Evolutionary conservation across 768 basidiomycete genomes (phyloP).

Genomic region (Agrocybe praecox): DNA sequence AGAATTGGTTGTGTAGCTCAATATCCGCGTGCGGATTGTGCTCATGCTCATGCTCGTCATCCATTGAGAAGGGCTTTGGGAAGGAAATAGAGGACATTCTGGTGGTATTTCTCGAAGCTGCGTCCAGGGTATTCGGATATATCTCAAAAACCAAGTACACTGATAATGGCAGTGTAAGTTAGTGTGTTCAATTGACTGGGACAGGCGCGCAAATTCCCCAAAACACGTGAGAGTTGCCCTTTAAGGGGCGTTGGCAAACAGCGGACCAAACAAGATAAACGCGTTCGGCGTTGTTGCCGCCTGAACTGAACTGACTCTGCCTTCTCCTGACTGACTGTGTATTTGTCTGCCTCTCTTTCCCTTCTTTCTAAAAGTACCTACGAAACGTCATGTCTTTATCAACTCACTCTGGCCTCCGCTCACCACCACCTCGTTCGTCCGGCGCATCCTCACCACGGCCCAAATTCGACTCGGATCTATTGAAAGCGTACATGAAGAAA

Average conservation of each 20-base stretch:
- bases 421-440: conserved; percentile 63
- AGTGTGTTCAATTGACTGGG: conserved; percentile 12
- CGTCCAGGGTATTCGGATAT: not conserved
- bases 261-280: conserved; percentile 18
- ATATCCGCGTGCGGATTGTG: not conserved
- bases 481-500: conserved; percentile 83
- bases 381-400: conserved; percentile 10
- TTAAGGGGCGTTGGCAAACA: conserved; percentile 2
- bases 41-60: conserved; percentile 41
- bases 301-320: not conserved
- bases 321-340: not conserved
- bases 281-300: conserved; percentile 5
- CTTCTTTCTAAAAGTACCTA: conserved; percentile 1
- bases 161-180: conserved; percentile 4
- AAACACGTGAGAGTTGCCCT: conserved; percentile 18
- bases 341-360: not conserved
- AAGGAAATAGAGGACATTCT: conserved; percentile 72
- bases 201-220: conserved; percentile 8
- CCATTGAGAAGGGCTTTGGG: conserved; percentile 43
- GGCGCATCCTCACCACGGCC: conserved; percentile 54
- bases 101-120: not conserved
- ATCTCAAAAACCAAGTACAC: not conserved
- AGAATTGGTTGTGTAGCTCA: conserved; percentile 39
- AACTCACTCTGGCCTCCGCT: conserved; percentile 50
- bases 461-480: conserved; percentile 73